phyloP scores from a whole-genome alignment of 176 grass and related monocot genomes.

The Hyparrhenia diplandra region DNA sequence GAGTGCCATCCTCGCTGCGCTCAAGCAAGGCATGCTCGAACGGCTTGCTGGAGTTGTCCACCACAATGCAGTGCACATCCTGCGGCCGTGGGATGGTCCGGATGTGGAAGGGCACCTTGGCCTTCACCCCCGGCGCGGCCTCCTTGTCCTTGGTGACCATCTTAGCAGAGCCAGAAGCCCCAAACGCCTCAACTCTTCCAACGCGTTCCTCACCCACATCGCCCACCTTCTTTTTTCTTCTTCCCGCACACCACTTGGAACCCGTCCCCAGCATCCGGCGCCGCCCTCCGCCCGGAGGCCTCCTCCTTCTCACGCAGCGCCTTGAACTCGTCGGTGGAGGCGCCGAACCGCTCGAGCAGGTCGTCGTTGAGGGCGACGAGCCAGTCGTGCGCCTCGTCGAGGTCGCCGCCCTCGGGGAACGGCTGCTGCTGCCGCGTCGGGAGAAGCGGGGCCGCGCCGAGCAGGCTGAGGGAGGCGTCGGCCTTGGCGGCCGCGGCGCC shows the following conservation, averaged over 20 bases:
- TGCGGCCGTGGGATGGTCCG: slow-evolving; percentile 76
- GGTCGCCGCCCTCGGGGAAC: slow-evolving; percentile 50
- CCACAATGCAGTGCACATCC: slow-evolving; percentile 58
- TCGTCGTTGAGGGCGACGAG: slow-evolving; percentile 66
- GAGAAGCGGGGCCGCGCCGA: slow-evolving; percentile 10
- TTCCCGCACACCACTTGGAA: slow-evolving; percentile 75
- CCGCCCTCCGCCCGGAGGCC: slow-evolving; percentile 22
- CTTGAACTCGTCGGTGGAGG: slow-evolving; percentile 77
- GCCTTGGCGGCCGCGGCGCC: slow-evolving; percentile 41
- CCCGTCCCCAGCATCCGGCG: slow-evolving; percentile 34
- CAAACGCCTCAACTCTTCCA: slow-evolving; percentile 21
- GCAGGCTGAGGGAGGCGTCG: slow-evolving; percentile 40
- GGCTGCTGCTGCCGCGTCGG: slow-evolving; percentile 37
- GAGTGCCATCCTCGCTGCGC: slow-evolving; percentile 52
- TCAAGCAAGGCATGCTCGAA: slow-evolving; percentile 79
- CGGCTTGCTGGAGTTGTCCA: slow-evolving; percentile 76
- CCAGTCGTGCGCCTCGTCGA: slow-evolving; percentile 71
- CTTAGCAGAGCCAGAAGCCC: slow-evolving; percentile 39
- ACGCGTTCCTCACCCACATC: not conserved
- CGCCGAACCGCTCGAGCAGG: slow-evolving; percentile 52
- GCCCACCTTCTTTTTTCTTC: slow-evolving; percentile 63
- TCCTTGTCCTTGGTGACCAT: slow-evolving; percentile 59
- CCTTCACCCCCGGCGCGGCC: slow-evolving; percentile 31
- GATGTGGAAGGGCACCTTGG: slow-evolving; percentile 92
- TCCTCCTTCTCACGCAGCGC: slow-evolving; percentile 55